A percentile compares a stretch with the other conserved stretches of the same genome.
These are phyloP conservation scores for Phycomyces blakesleeanus DNA, from an alignment of 192 early-diverging fungal species.

Conservation along the genomic window DNA sequence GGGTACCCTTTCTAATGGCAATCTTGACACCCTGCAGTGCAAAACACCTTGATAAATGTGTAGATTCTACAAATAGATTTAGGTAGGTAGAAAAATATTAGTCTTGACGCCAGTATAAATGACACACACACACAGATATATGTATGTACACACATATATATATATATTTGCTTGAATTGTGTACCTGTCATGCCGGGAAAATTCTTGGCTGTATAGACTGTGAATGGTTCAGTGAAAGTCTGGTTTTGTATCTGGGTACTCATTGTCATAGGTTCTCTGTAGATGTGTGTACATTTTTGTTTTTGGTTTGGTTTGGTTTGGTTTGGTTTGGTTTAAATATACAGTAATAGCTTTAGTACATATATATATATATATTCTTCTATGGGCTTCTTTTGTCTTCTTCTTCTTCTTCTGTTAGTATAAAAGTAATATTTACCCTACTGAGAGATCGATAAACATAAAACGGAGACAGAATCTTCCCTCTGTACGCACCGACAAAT, in stretches of 20 bases:
- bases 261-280: constrained; percentile 21
- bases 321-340: too few relatives aligned
- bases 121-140: too few relatives aligned
- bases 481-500: constrained; percentile 71
- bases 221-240: constrained; percentile 24
- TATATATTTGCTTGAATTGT: too few relatives aligned
- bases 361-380: too few relatives aligned
- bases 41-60: constrained; percentile 17
- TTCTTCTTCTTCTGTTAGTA: not conserved
- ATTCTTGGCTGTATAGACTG: constrained; percentile 32
- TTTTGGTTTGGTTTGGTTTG: not conserved
- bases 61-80: constrained; percentile 17
- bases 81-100: too few relatives aligned
- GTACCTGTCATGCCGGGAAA: constrained; percentile 42
- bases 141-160: too few relatives aligned
- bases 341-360: not conserved
- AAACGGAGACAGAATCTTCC: constrained; percentile 62
- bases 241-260: constrained; percentile 18
- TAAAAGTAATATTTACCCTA: not conserved
- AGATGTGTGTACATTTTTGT: not conserved
- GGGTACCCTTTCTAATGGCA: constrained; percentile 10
- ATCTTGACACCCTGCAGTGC: constrained; percentile 25
- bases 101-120: too few relatives aligned
- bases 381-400: too few relatives aligned
- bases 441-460: constrained; percentile 49